These are phyloP conservation scores for Zelonia costaricensis DNA, from an alignment of 208 protist genomes.

Conservation along the genomic window DNA sequence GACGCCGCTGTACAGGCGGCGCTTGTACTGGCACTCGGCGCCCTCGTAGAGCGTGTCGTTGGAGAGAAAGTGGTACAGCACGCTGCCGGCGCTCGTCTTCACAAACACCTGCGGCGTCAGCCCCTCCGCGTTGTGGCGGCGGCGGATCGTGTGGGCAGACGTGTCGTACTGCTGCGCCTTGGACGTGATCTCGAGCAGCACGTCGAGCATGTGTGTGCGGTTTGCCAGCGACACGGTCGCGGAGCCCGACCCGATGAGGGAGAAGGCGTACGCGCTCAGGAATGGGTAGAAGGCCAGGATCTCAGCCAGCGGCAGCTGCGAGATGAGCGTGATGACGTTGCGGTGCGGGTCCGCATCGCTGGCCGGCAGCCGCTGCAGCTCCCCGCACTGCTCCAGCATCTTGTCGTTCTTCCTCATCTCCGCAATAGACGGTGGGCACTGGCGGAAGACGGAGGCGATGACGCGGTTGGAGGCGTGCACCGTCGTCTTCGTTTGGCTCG, in stretches of 20 bases:
- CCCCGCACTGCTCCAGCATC: slow-evolving; percentile 46
- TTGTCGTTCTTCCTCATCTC: slow-evolving; percentile 50
- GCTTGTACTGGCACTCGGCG: slow-evolving; percentile 35
- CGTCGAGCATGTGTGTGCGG: slow-evolving; percentile 77
- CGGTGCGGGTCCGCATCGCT: slow-evolving; percentile 39
- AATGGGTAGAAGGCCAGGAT: slow-evolving; percentile 88
- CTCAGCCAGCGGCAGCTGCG: slow-evolving; percentile 75
- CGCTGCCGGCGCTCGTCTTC: slow-evolving; percentile 56
- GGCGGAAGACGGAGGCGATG: slow-evolving; percentile 61
- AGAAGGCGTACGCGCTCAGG: slow-evolving; percentile 69
- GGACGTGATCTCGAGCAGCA: slow-evolving; percentile 61
- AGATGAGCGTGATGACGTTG: slow-evolving; percentile 54
- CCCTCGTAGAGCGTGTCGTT: slow-evolving; percentile 82
- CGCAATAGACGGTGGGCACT: slow-evolving; percentile 50
- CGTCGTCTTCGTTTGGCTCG: slow-evolving; percentile 71
- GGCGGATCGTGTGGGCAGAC: slow-evolving; percentile 43
- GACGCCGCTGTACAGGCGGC: slow-evolving; percentile 76
- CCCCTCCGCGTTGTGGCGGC: slow-evolving; percentile 45
- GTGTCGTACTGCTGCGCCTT: slow-evolving; percentile 77
- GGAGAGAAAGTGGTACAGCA: slow-evolving; percentile 81
- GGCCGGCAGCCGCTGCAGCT: slow-evolving; percentile 26
- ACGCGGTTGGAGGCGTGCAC: slow-evolving; percentile 77
- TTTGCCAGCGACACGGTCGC: slow-evolving; percentile 54
- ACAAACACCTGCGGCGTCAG: slow-evolving; percentile 34
- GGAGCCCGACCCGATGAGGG: slow-evolving; percentile 79